Base-by-base conservation (phyloP, 23 red algal species). In the Gracilaria caudata region DNA sequence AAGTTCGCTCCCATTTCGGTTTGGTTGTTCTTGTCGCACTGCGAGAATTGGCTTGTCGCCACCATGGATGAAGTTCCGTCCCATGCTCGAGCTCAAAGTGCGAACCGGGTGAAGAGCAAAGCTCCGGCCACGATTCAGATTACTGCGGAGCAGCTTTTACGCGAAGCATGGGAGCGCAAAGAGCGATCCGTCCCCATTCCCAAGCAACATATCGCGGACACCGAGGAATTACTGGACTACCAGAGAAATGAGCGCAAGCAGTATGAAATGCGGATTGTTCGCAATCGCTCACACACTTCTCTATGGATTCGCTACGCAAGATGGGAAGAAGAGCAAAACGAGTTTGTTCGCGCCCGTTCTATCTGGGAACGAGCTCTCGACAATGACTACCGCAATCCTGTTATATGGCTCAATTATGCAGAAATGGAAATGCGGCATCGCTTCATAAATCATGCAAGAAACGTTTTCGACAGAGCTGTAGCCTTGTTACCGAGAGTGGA, bases 371-470 rank as follows among this genome's bases (percentile, higher is more conserved):
- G 94, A 55, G 94, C 94, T 24, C 53, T 97, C 49, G 94, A 97
- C 33, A 83, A 87, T 54, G 81, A 97, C 43, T 86, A 86, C 61
- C 85, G 82, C 19, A 81, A 87, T 41, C 81, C 90, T 37, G 79
- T 77, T 16, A 75, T 97, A 57, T 97, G 94, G 94, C 77, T 89
- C 9, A 82, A 72, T 30, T 97, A 97, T 45, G 89, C 94, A 21
- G 94, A 97, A 73, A 97, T 97, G 94, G 94, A 97, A 81, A 92
- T 88, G 94, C 65, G 80, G 30, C 55, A 80, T 35, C 74, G 91
- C 40, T 92, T 89, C 56, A 84, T 97, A 21, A 92, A 92, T 51
- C 88, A 86, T 51, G 94, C 94, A 17, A 77, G 94, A 46, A 97
- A 97, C 47, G 76, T 97, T 10, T 84, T 84, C 66, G 94, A 97